These are phyloP conservation scores for Cicer pinnatifidum DNA, from an alignment of 306 rosid species.

Conservation along the genomic window DNA sequence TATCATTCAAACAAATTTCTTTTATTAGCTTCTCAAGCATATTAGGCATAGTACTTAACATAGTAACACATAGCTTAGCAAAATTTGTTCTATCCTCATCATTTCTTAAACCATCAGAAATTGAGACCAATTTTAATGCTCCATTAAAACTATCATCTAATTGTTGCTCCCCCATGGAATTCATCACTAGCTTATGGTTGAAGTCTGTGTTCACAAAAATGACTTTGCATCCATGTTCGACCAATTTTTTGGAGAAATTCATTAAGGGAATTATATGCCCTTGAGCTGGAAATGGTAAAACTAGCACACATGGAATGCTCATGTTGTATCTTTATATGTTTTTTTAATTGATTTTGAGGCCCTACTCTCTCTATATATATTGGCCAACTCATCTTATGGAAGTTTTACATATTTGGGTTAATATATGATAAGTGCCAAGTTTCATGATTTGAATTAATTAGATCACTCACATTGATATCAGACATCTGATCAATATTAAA, in stretches of 20 bases:
- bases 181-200: constrained; percentile 44
- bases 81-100: constrained; percentile 46
- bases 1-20: constrained; percentile 20
- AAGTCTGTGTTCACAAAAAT: constrained; percentile 49
- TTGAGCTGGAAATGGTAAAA: constrained; percentile 45
- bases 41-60: constrained; percentile 37
- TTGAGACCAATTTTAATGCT: constrained; percentile 40
- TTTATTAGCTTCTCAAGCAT: constrained; percentile 53
- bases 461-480: too few relatives aligned
- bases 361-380: not conserved
- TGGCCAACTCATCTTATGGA: not conserved
- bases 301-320: constrained; percentile 31
- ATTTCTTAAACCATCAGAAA: constrained; percentile 50
- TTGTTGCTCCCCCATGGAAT: constrained; percentile 6
- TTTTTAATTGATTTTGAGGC: not conserved
- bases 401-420: not conserved
- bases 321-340: constrained; percentile 1
- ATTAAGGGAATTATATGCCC: constrained; percentile 40
- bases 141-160: not conserved
- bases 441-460: too few relatives aligned
- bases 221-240: constrained; percentile 45
- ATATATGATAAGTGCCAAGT: too few relatives aligned
- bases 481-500: too few relatives aligned
- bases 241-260: constrained; percentile 45
- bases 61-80: constrained; percentile 2